Conservation (phyloP, 257 asterid species). For the Capsicum pubescens region DNA sequence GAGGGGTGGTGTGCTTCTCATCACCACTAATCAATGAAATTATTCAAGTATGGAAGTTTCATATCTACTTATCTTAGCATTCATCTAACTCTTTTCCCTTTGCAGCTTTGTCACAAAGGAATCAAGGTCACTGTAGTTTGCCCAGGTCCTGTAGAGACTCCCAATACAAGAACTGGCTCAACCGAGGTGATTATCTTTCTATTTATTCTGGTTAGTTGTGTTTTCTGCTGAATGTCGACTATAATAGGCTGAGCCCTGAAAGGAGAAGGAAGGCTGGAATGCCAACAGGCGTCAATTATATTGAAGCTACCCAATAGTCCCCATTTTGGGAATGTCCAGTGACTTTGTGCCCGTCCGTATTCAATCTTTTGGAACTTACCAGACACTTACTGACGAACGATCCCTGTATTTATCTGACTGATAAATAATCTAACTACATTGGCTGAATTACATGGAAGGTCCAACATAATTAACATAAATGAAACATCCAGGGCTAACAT, state of each 20-base stretch:
- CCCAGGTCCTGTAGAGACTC: conserved; percentile 91
- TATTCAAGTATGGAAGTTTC: conserved; percentile 12
- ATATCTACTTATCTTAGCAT: conserved; percentile 23
- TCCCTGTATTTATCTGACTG: not conserved
- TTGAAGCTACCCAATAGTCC: no score
- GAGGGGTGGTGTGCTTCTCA: not conserved
- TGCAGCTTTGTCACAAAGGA: conserved; percentile 80
- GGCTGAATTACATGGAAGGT: not conserved
- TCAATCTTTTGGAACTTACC: conserved; percentile 10
- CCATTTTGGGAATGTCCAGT: no score
- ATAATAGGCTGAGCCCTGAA: not conserved
- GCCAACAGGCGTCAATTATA: no score
- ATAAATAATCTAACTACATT: not conserved
- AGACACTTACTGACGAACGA: not conserved
- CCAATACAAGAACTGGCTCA: conserved; percentile 60
- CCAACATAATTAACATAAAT: not conserved
- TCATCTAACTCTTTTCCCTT: conserved; percentile 29
- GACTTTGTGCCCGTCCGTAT: not conserved
- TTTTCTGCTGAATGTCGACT: not conserved
- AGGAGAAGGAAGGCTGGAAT: no score
- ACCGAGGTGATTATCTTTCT: conserved; percentile 62
- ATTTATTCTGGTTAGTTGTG: conserved; percentile 10
- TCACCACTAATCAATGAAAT: conserved; percentile 5
- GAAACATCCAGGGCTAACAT: conserved; percentile 4
- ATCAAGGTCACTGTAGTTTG: conserved; percentile 92